phyloP scores from a whole-genome alignment of 768 basidiomycete genomes.

The Pholiota molesta region DNA sequence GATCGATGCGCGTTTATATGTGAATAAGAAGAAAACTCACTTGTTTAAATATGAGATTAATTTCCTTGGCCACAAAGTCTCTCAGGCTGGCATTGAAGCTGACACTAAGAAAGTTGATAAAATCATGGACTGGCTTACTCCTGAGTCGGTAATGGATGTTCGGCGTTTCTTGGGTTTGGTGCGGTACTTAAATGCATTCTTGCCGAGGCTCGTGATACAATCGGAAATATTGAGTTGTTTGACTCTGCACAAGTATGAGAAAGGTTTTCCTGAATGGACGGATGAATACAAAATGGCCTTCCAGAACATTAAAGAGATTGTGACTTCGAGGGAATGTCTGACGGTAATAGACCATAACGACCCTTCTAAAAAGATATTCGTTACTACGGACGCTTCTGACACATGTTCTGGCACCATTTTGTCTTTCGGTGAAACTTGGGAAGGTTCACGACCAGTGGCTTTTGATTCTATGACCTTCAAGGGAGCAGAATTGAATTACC shows the following conservation, averaged over 20 bases:
- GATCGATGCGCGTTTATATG: slow-evolving; percentile 6
- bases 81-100: slow-evolving; percentile 33
- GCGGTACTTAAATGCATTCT: no score
- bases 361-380: slow-evolving; percentile 32
- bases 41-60: slow-evolving; percentile 27
- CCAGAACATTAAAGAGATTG: slow-evolving; percentile 17
- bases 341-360: slow-evolving; percentile 13
- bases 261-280: no score
- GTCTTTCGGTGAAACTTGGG: slow-evolving; percentile 33
- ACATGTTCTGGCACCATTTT: slow-evolving; percentile 32
- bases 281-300: no score
- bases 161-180: no score
- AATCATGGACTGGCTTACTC: slow-evolving; percentile 32
- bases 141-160: slow-evolving; percentile 16
- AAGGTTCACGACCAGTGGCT: slow-evolving; percentile 34
- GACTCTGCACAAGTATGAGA: no score
- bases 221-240: no score
- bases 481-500: no score
- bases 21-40: slow-evolving; percentile 21
- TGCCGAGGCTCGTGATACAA: no score
- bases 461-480: slow-evolving; percentile 31
- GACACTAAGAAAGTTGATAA: slow-evolving; percentile 24
- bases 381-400: slow-evolving; percentile 36
- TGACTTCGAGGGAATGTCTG: slow-evolving; percentile 15
- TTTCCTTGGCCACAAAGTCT: slow-evolving; percentile 37